A percentile compares a stretch with the other conserved stretches of the same genome.
phyloP scores from a whole-genome alignment of 192 early-diverging fungal genomes.

The Backusella parvicylindrica region DNA sequence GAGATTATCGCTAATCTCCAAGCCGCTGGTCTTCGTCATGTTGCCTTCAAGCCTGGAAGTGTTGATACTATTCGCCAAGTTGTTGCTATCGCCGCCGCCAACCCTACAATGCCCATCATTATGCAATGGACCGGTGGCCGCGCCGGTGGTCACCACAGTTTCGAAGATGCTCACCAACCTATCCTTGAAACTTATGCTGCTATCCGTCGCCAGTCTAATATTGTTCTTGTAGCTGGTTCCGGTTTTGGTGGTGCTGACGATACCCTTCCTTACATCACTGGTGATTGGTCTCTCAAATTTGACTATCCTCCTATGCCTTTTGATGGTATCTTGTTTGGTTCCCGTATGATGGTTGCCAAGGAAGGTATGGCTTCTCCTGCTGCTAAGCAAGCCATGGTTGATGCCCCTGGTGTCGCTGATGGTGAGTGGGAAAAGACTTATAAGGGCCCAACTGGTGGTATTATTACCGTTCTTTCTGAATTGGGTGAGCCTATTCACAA shows the following conservation, averaged over 20 bases:
- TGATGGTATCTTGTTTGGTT: slow-evolving; percentile 93
- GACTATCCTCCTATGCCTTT: slow-evolving; percentile 92
- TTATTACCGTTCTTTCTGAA: slow-evolving; percentile 85
- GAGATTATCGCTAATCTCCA: slow-evolving; percentile 74
- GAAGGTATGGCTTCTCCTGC: slow-evolving; percentile 74
- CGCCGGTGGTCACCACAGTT: slow-evolving; percentile 95
- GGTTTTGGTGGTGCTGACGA: slow-evolving; percentile 87
- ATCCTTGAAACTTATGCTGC: slow-evolving; percentile 84
- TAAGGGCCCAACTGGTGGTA: slow-evolving; percentile 69
- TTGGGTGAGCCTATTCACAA: slow-evolving; percentile 93
- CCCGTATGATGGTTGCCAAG: slow-evolving; percentile 93
- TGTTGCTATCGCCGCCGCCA: slow-evolving; percentile 75
- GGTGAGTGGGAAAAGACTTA: slow-evolving; percentile 84
- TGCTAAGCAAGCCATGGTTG: slow-evolving; percentile 87
- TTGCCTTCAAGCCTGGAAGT: slow-evolving; percentile 84
- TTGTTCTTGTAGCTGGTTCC: slow-evolving; percentile 86
- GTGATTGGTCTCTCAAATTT: slow-evolving; percentile 82
- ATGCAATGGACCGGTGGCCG: slow-evolving; percentile 97
- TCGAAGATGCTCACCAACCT: slow-evolving; percentile 92
- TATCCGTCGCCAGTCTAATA: slow-evolving; percentile 76
- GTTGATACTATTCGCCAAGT: slow-evolving; percentile 73
- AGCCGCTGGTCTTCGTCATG: slow-evolving; percentile 72
- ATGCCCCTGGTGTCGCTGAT: slow-evolving; percentile 76
- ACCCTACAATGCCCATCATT: slow-evolving; percentile 81
- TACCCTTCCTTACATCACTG: slow-evolving; percentile 88